Evolutionary conservation across 208 protist species (phyloP), one percentile per base, ranked within the genome.

Genomic region (Blastocrithidia nonstop): DNA sequence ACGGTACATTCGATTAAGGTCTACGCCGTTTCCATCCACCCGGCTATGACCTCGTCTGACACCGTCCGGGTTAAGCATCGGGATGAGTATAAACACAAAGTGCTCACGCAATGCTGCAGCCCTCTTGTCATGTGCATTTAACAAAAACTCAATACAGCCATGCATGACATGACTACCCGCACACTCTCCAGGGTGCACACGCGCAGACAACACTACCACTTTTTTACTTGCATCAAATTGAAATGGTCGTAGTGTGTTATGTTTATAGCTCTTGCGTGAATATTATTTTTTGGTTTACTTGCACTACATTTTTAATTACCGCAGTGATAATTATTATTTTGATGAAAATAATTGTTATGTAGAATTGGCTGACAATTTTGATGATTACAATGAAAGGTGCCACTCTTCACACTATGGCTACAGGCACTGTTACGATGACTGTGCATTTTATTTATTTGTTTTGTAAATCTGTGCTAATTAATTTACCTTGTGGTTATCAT

Each of bases 51-150:
- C 93, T 26, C 84, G 69, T 6, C 61, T 45, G 1, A 96, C 88
- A 11, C 93, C 93, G 61, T 97, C 93, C 0, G 93, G 93, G 59
- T 97, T 97, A 26, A 97, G 54, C 81, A 94, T 91, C 27, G 82
- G 86, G 4, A 94, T 64, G 37, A 94, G 41, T 9, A 76, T 72
- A 43, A 96, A 96, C 1, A 96, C 86, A 48, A 93, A 95, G 44
- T 71, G 58, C 49, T 85, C 68, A 6, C 75, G 79, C 45, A 95
- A 63, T 11, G 70, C 68, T 7, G 50, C 33, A 0, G 93, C 88
- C 15, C 78, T 56, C 11, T 68, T 59, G 61, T 94, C 78, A 15
- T 53, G 61, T 50, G 48, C 25, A 40, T 77, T 63, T 45, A 85
- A 25, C 9, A 87, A 69, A 42, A 87, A 96, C 15, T 96, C 84